phyloP scores from a whole-genome alignment of 164 flowering plant genomes.

The Chimonanthus salicifolius region DNA sequence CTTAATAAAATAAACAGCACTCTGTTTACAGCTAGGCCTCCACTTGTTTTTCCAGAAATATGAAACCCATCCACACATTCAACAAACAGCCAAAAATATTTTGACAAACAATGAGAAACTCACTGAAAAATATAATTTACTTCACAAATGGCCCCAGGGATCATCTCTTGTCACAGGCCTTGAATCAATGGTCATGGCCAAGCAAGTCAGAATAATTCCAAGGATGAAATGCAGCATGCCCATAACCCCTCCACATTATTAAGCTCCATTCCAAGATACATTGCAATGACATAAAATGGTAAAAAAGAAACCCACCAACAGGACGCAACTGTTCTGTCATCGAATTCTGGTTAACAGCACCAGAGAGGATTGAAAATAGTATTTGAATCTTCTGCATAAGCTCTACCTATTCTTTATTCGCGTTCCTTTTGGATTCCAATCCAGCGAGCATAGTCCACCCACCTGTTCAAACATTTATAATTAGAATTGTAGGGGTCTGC shows the following conservation, averaged over 20 bases:
- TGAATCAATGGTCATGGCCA: too few relatives aligned
- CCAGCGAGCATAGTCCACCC: constrained; percentile 97
- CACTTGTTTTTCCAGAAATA: neutral
- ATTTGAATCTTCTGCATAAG: neutral
- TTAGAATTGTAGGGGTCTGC: neutral
- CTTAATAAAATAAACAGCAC: neutral
- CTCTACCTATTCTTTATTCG: constrained; percentile 20
- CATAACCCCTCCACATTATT: neutral
- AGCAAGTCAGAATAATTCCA: neutral
- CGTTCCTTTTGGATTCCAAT: constrained; percentile 68
- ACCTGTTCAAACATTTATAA: constrained; percentile 39
- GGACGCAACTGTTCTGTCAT: neutral
- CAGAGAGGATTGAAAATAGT: neutral
- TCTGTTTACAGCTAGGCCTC: neutral
- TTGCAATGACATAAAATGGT: neutral
- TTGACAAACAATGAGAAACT: neutral
- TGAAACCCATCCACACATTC: neutral
- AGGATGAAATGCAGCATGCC: neutral
- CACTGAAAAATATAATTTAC: too few relatives aligned
- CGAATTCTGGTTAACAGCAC: neutral
- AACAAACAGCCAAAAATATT: neutral
- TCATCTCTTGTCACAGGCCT: neutral
- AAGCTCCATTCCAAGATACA: neutral
- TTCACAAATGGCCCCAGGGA: neutral
- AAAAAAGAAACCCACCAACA: neutral